Base-by-base conservation (phyloP, 805 yeast species). In the Blastobotrys terrestris region DNA sequence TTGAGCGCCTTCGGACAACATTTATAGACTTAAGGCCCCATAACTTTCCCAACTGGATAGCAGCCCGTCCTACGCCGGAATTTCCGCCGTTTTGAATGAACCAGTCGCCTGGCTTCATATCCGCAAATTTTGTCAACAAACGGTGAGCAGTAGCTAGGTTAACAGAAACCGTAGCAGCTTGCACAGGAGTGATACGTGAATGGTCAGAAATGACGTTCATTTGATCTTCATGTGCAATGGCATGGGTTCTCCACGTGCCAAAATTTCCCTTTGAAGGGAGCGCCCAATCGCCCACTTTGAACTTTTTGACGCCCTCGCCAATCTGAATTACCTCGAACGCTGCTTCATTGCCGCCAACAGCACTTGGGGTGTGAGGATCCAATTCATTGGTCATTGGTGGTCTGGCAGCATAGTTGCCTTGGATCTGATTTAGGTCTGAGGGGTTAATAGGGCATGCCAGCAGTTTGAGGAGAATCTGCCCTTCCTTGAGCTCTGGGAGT, bases 21-120 rank as follows among this genome's bases (percentile, higher is more conserved):
- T 87, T 84, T 59, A 94, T 78, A 8, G 96, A 88, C 61, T 89
- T 88, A 64, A 84, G 69, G 1, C 96, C 96, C 66, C 85, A 75
- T 26, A 82, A 73, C 58, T 80, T 80, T 22, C 87, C 96, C 52
- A 94, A 79, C 69, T 94, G 99, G 48, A 89, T 77, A 6, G 96
- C 98, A 60, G 86, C 83, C 60, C 89, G 82, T 3, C 97, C 96
- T 8, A 94, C 99, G 31, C 94, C 95, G 4, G 96, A 87, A 59
- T 89, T 94, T 39, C 96, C 98, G 31, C 96, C 99, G 63, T 92
- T 94, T 71, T 94, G 98, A 57, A 94, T 83, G 57, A 94, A 80
- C 96, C 97, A 94, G 67, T 91, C 75, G 16, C 88, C 88, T 1
- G 80, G 77, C 55, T 73, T 67, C 62, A 85, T 70, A 52, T 79